phyloP scores from a whole-genome alignment of 1,284 basidiomycete species.

The Puccinia polysora region DNA sequence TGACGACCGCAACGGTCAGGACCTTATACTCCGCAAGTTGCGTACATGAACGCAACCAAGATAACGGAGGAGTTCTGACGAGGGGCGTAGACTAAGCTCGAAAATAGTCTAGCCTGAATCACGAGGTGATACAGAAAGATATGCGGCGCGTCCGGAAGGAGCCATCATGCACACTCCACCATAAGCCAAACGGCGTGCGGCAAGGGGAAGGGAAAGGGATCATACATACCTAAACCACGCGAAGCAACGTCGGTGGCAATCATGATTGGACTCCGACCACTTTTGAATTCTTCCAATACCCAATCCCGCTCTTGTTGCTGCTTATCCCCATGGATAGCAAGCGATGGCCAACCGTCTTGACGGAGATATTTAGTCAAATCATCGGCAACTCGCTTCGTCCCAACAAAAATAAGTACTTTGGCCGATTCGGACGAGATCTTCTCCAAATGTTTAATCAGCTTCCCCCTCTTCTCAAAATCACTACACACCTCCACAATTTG shows the following conservation, averaged over 20 bases:
- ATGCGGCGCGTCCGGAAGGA: constrained; percentile 4
- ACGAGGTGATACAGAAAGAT: neutral
- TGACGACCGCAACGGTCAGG: neutral
- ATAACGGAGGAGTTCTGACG: constrained; percentile 2
- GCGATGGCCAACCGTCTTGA: constrained; percentile 95
- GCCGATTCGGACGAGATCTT: constrained; percentile 93
- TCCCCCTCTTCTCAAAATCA: constrained; percentile 94
- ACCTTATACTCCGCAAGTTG: neutral
- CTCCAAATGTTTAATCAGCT: constrained; percentile 94
- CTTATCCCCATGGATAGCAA: constrained; percentile 98
- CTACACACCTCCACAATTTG: constrained; percentile 95
- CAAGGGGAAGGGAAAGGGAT: constrained; percentile 45
- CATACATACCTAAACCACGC: constrained; percentile 96
- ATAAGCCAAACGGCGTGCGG: neutral
- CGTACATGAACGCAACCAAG: neutral
- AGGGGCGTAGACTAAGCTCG: constrained; percentile 22
- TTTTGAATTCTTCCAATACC: constrained; percentile 97
- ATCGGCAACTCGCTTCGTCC: constrained; percentile 94
- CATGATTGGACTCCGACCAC: constrained; percentile 91
- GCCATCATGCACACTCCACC: constrained; percentile 6
- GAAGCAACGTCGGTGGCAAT: constrained; percentile 86
- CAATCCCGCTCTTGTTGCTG: constrained; percentile 93
- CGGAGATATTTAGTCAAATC: constrained; percentile 96
- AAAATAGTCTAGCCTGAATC: constrained; percentile 10
- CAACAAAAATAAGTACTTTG: constrained; percentile 98